phyloP scores from a whole-genome alignment of 805 yeast species.

The Schizosaccharomyces lindneri region DNA sequence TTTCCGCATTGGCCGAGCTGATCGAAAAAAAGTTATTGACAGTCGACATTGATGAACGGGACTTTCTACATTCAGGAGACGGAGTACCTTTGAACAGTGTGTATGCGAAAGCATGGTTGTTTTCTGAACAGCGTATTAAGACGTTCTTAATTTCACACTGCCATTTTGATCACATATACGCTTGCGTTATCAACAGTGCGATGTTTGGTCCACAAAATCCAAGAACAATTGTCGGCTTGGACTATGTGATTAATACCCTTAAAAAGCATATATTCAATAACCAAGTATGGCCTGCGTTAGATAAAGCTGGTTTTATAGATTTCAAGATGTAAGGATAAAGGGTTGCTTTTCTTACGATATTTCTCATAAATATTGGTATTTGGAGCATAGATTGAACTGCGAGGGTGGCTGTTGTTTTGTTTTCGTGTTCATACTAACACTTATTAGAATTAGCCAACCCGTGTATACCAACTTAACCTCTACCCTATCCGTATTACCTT shows the following conservation, averaged over 20 bases:
- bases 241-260: conserved; percentile 26
- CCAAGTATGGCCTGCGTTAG: conserved; percentile 52
- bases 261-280: conserved; percentile 43
- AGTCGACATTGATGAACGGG: not conserved
- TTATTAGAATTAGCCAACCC: not conserved
- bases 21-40: not conserved
- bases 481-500: conserved; percentile 6
- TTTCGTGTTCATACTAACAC: not conserved
- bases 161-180: conserved; percentile 59
- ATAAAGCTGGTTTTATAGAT: conserved; percentile 10
- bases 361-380: no score
- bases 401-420: no score
- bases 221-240: not conserved
- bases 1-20: not conserved
- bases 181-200: conserved; percentile 49
- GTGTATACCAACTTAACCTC: conserved; percentile 4
- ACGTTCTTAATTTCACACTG: conserved; percentile 37
- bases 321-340: conserved; percentile 1
- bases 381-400: no score
- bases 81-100: not conserved
- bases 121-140: conserved; percentile 4
- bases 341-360: no score
- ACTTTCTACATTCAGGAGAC: no score
- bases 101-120: not conserved
- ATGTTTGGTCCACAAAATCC: conserved; percentile 15